Evolutionary conservation across 75 land plant species (phyloP).

Genomic region (Isoetes taiwanensis): DNA sequence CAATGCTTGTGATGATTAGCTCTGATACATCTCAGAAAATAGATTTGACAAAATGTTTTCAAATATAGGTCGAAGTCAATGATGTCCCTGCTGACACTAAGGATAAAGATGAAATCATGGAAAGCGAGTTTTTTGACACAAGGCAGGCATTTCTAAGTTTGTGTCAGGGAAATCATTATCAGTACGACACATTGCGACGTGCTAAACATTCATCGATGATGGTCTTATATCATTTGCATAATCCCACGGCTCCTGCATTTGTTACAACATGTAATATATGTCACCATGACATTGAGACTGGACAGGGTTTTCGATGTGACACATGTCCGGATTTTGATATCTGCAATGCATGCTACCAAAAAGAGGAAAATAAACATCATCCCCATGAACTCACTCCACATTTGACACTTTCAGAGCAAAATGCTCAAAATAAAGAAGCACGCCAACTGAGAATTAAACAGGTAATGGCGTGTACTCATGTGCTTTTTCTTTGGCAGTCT

Average conservation of each 20-base stretch:
- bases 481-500: not conserved
- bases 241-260: constrained; percentile 4
- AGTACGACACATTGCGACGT: constrained; percentile 6
- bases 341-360: not conserved
- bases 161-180: constrained; percentile 3
- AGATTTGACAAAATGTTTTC: no score
- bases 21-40: no score
- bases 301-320: not conserved
- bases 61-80: not conserved
- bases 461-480: not conserved
- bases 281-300: not conserved
- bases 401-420: not conserved
- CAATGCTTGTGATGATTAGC: no score
- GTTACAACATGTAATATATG: not conserved
- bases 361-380: not conserved
- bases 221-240: constrained; percentile 5
- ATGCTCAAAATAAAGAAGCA: constrained; percentile 7
- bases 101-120: not conserved
- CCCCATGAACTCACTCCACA: not conserved
- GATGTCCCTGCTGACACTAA: not conserved
- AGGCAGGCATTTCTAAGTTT: not conserved
- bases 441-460: not conserved
- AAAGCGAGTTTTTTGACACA: constrained; percentile 1
- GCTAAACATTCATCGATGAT: constrained; percentile 7
- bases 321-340: not conserved